These are phyloP conservation scores for Exophiala xenobiotica DNA, from an alignment of 2,329 filamentous ascomycete species.

Conservation along the genomic window DNA sequence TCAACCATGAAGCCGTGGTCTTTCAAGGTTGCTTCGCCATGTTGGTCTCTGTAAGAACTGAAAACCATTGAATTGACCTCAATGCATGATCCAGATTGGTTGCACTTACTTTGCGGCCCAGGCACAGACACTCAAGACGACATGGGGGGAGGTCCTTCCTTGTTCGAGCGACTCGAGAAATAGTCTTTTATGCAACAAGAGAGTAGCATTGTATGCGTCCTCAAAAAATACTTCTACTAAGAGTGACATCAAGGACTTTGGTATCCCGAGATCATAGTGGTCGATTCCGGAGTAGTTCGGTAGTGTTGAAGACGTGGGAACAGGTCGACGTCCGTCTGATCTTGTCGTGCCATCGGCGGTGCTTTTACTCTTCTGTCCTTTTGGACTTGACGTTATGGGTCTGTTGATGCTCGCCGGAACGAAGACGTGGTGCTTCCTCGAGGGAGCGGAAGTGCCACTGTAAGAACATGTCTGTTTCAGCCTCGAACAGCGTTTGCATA, in stretches of 20 bases:
- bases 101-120: constrained; percentile 5
- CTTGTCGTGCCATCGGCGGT: no score
- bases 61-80: no score
- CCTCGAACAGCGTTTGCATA: constrained; percentile 4
- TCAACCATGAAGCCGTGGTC: constrained; percentile 10
- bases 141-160: background rate
- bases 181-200: constrained; percentile 1
- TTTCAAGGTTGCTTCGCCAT: background rate
- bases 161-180: constrained; percentile 1
- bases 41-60: constrained; percentile 3
- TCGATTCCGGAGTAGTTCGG: background rate
- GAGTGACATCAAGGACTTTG: background rate
- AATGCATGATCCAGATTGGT: no score
- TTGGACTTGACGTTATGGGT: no score
- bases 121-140: constrained; percentile 1
- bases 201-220: constrained; percentile 4
- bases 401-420: background rate
- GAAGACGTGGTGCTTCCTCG: background rate
- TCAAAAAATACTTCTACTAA: constrained; percentile 6
- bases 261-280: background rate
- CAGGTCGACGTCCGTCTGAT: no score
- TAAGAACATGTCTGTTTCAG: constrained; percentile 5
- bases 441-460: background rate
- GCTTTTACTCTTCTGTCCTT: no score
- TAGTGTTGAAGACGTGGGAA: no score